Percentiles rank a stretch among this genome's conserved stretches.
Conservation (phyloP, 805 yeast genomes). For the Wickerhamomyces silvicola region DNA sequence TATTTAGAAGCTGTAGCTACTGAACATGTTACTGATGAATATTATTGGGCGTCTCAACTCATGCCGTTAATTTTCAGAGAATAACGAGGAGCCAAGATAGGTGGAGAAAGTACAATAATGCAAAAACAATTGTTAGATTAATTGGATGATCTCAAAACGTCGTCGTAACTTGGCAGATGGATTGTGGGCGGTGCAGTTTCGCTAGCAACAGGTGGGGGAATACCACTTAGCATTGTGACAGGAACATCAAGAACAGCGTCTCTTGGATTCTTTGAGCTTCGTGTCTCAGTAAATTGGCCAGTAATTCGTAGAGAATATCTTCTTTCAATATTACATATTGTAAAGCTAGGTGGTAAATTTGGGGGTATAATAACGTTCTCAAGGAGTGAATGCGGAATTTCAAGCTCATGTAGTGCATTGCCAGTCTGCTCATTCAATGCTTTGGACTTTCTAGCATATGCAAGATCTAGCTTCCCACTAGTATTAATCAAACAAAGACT, state of each 20-base stretch:
- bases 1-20: too few relatives aligned
- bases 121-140: too few relatives aligned
- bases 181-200: slow-evolving; percentile 7
- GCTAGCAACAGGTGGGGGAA: slow-evolving; percentile 7
- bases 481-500: neutral
- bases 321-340: slow-evolving; percentile 48
- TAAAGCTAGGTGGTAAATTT: slow-evolving; percentile 28
- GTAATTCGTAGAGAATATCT: slow-evolving; percentile 31
- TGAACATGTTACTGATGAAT: too few relatives aligned
- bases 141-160: neutral
- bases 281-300: slow-evolving; percentile 23
- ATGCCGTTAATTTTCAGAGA: too few relatives aligned
- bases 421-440: slow-evolving; percentile 20
- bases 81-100: too few relatives aligned
- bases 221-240: slow-evolving; percentile 6
- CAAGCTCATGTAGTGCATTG: slow-evolving; percentile 35
- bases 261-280: neutral
- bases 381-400: slow-evolving; percentile 19
- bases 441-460: slow-evolving; percentile 4
- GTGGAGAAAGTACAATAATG: too few relatives aligned
- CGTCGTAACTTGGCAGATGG: slow-evolving; percentile 6
- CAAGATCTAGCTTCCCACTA: slow-evolving; percentile 5
- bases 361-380: slow-evolving; percentile 42
- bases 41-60: too few relatives aligned
- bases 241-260: slow-evolving; percentile 1